Evolutionary conservation across 129 eudicot species (phyloP).

Genomic region (Centaurea solstitialis): DNA sequence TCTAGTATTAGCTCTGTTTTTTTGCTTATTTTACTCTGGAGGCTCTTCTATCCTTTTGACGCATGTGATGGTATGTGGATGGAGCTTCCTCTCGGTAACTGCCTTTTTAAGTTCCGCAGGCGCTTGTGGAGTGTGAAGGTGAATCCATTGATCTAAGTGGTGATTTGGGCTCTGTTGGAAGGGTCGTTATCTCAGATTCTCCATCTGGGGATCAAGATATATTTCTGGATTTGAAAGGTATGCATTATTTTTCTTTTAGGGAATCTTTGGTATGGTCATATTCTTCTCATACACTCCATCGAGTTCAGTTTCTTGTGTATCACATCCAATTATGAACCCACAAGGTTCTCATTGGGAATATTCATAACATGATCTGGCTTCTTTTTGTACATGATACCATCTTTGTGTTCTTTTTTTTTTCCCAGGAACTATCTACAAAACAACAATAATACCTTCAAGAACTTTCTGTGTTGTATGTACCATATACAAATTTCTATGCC

Average conservation of each 20-base stretch:
- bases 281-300: constrained; percentile 13
- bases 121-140: constrained; percentile 98
- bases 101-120: constrained; percentile 46
- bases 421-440: constrained; percentile 90
- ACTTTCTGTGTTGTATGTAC: constrained; percentile 88
- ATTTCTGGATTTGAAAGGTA: constrained; percentile 94
- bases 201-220: constrained; percentile 65
- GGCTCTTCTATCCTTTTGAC: constrained; percentile 2
- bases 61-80: not conserved
- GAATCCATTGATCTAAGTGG: constrained; percentile 98
- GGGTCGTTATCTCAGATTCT: constrained; percentile 68
- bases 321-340: constrained; percentile 12
- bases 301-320: constrained; percentile 9
- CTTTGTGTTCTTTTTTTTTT: not conserved
- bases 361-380: not conserved
- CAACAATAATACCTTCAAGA: constrained; percentile 81
- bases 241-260: not conserved
- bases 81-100: not conserved
- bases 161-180: constrained; percentile 94
- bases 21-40: not conserved
- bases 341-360: constrained; percentile 1
- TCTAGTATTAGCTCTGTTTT: not conserved
- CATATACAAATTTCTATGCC: constrained; percentile 5
- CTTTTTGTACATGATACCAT: not conserved
- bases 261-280: constrained; percentile 1